A percentile compares a stretch with the other conserved stretches of the same genome.
Evolutionary conservation across 768 basidiomycete genomes (phyloP).

Genomic region (Boletus patriciae): DNA sequence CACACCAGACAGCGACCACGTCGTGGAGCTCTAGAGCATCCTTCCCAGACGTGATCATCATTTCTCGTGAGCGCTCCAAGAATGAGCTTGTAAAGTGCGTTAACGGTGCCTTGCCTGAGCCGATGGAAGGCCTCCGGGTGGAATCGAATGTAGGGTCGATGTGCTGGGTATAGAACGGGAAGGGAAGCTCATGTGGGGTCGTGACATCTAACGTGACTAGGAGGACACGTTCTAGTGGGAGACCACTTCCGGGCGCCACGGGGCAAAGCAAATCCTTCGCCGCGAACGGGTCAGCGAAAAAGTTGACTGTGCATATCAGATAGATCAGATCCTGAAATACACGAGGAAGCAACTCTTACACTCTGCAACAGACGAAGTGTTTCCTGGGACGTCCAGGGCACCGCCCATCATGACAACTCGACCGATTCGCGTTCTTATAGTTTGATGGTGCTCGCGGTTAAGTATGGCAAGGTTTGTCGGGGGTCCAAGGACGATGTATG

Average conservation of each 20-base stretch:
- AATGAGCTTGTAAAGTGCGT: conserved; percentile 80
- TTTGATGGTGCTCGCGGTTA: conserved; percentile 52
- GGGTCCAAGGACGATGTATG: conserved; percentile 74
- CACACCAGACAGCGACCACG: conserved; percentile 86
- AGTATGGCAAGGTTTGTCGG: conserved; percentile 78
- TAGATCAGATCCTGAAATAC: not conserved
- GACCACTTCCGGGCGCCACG: conserved; percentile 35
- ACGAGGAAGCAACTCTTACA: conserved; percentile 48
- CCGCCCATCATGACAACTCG: conserved; percentile 93
- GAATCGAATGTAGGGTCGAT: conserved; percentile 66
- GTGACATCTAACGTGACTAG: conserved; percentile 83
- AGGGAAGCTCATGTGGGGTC: conserved; percentile 74
- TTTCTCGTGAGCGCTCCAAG: conserved; percentile 66
- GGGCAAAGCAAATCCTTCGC: conserved; percentile 66
- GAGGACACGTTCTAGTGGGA: conserved; percentile 68
- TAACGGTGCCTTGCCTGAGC: conserved; percentile 54
- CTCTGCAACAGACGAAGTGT: conserved; percentile 78
- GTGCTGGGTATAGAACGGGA: conserved; percentile 53
- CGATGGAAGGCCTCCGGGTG: conserved; percentile 47
- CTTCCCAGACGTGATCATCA: conserved; percentile 79
- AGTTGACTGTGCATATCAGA: conserved; percentile 59
- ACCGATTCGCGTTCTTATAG: conserved; percentile 59
- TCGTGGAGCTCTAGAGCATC: conserved; percentile 92
- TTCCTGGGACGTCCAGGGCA: conserved; percentile 87
- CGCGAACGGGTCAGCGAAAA: conserved; percentile 85